These are phyloP conservation scores for Stylosanthes scabra DNA, from an alignment of 331 rosid genomes.

Conservation along the genomic window DNA sequence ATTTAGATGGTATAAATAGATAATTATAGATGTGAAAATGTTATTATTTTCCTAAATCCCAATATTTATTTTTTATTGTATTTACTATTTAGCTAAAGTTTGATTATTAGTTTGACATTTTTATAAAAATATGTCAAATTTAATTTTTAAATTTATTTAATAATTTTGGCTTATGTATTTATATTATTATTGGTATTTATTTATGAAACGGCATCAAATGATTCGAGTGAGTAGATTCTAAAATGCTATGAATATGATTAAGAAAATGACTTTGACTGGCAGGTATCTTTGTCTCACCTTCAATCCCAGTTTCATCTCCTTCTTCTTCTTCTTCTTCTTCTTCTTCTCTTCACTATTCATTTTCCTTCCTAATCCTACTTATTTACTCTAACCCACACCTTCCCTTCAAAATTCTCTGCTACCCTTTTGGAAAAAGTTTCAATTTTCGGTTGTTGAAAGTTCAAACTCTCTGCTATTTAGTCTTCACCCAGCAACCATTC, in stretches of 20 bases:
- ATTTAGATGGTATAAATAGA: no score
- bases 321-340: neutral
- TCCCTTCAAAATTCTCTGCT: constrained; percentile 17
- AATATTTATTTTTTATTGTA: no score
- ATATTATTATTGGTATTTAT: no score
- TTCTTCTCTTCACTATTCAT: neutral
- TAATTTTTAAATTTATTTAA: no score
- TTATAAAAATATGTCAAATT: no score
- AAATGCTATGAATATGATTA: constrained; percentile 11
- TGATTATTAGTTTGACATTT: no score
- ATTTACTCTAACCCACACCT: neutral
- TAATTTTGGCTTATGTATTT: no score
- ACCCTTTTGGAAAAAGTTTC: neutral
- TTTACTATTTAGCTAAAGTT: no score
- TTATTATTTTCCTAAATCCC: no score
- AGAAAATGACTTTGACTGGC: constrained; percentile 55
- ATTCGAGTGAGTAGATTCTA: constrained; percentile 38
- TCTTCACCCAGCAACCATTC: constrained; percentile 24
- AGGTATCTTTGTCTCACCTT: constrained; percentile 28
- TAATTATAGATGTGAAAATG: no score
- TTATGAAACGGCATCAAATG: constrained; percentile 19
- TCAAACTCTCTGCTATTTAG: neutral
- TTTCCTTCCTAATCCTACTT: neutral
- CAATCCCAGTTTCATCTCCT: neutral
- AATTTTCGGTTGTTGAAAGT: neutral